These are phyloP conservation scores for Termitomyces sp. DNA, from an alignment of 768 basidiomycete species.

Conservation along the genomic window DNA sequence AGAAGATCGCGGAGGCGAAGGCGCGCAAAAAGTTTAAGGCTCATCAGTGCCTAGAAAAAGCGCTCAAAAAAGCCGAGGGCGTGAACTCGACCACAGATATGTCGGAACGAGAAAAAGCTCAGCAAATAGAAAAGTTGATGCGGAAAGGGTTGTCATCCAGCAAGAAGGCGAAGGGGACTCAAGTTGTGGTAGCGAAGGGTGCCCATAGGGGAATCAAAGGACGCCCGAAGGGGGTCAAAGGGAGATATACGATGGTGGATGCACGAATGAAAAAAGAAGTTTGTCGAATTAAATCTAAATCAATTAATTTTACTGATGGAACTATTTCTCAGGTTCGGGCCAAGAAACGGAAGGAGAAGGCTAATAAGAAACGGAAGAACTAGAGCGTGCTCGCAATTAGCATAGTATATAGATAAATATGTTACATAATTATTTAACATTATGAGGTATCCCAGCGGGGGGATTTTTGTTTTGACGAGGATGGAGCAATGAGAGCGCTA, in stretches of 20 bases:
- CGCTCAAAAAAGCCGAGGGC: conserved; percentile 94
- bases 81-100: conserved; percentile 84
- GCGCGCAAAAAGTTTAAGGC: conserved; percentile 94
- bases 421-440: background rate
- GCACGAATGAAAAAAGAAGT: conserved; percentile 92
- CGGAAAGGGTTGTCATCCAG: conserved; percentile 66
- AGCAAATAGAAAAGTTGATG: conserved; percentile 90
- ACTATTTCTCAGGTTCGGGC: conserved; percentile 59
- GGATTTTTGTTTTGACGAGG: background rate
- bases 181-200: conserved; percentile 90
- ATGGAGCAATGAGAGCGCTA: conserved; percentile 28
- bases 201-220: conserved; percentile 86
- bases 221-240: conserved; percentile 93
- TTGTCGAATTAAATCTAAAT: conserved; percentile 12
- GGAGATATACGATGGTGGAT: conserved; percentile 92
- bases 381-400: conserved; percentile 2
- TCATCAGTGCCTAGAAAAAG: conserved; percentile 78
- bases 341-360: conserved; percentile 74
- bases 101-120: conserved; percentile 92
- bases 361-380: conserved; percentile 51
- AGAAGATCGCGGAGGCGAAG: conserved; percentile 98
- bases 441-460: background rate
- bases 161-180: conserved; percentile 64
- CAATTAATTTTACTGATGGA: conserved; percentile 6
- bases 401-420: background rate